These are phyloP conservation scores for Murraya koenigii DNA, from an alignment of 345 rosid genomes.

Conservation along the genomic window DNA sequence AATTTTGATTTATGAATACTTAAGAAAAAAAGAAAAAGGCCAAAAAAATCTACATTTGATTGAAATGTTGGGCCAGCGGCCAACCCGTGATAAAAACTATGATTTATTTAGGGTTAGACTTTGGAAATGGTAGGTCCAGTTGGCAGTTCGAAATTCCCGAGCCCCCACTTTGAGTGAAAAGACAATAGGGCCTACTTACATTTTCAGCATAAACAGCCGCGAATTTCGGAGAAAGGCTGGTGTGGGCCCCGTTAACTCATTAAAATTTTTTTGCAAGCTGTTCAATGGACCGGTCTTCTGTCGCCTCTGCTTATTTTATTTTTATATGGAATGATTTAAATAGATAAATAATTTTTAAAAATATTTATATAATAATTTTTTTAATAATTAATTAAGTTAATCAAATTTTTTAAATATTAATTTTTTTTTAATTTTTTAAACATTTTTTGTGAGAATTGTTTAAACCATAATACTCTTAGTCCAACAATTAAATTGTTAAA, in stretches of 20 bases:
- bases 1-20: not conserved
- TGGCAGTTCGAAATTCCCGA: not conserved
- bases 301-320: too few species aligned
- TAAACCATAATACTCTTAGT: too few species aligned
- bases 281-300: not conserved
- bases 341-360: too few species aligned
- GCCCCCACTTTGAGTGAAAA: not conserved
- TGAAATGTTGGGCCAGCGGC: not conserved
- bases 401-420: too few species aligned
- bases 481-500: too few species aligned
- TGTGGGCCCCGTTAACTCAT: not conserved
- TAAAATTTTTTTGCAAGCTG: not conserved
- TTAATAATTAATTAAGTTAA: too few species aligned
- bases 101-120: not conserved
- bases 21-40: not conserved
- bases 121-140: not conserved
- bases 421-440: too few species aligned
- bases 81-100: not conserved
- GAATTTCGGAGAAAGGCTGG: not conserved
- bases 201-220: not conserved
- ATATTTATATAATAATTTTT: too few species aligned
- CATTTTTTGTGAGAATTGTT: too few species aligned
- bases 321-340: too few species aligned
- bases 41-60: not conserved
- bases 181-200: too few species aligned